Evolutionary conservation across 768 basidiomycete species (phyloP), one percentile per base, ranked within the genome.

Genomic region (Mycena amicta): DNA sequence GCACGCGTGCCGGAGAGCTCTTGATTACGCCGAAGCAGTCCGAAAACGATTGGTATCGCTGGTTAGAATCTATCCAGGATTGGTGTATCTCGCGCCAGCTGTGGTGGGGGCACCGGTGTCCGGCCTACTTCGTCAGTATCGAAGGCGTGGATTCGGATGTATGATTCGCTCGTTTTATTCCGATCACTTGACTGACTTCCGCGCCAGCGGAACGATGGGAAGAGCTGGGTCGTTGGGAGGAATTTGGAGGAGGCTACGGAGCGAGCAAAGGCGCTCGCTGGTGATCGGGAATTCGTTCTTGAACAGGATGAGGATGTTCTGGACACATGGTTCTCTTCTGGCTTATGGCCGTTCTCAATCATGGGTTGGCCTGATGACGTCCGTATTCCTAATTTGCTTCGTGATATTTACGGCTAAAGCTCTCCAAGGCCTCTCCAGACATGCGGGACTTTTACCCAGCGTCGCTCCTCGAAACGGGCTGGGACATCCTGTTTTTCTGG

Each of bases 401-500:
- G 30, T 54, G 49, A 11, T 20, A 15, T 54, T 60, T 23, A 52
- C 46, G 52, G 49, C 58, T n/a, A n/a, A 39, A 67, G 52, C 13
- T 56, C 23, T 33, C 41, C 5, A 28, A 58, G 45, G 22, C 61
- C 93, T 95, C 93, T 0, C 60, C 75, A 3, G 96, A 98, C 70
- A 65, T 93, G 40, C 72, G 86, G 62, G 77, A 79, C 28, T 98
- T 92, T 78, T 99, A 95, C 72, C 97, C 97, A 0, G 76, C 92
- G 2, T 84, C 87, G n/a, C 66, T 98, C 43, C 84, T 98, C 28
- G 97, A 98, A 76, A 99, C 97, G 0, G 97, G 97, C 46, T 98
- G 97, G 96, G 97, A 98, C 63, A 98, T 98, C 67, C 74, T 99
- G n/a, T 95, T 95, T 83, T 98, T 98, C 85, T 99, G 97, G 97